Base-by-base conservation (phyloP, 2,329 filamentous ascomycete genomes). In the Beauveria sp. region DNA sequence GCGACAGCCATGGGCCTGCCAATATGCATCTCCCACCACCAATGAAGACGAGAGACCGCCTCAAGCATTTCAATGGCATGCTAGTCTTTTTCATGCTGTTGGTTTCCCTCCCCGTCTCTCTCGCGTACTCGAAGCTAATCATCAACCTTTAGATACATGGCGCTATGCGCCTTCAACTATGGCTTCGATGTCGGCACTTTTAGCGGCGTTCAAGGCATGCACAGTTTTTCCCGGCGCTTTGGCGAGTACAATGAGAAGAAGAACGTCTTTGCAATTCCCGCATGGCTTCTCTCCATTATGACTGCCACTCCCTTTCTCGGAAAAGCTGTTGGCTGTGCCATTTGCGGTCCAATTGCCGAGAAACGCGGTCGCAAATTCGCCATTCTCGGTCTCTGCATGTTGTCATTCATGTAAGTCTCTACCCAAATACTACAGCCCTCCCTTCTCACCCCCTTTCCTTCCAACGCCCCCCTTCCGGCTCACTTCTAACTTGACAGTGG, bases 151-250 rank as follows among this genome's bases (percentile, higher is more conserved):
- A 69, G 68, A 20, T 70, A 70, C 42, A 66, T 70, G 67, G 64
- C 64, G 9, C 54, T 65, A 18, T 69, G 67, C 20, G 66, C 67
- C 10, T 69, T 70, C 60, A 69, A 70, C 59, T 70, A 69, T 60
- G 68, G 68, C 7, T 70, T 66, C 34, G 68, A 70, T 48, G 68
- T 70, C 22, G 67, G 68, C 45, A 69, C 63, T 18, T 70, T 70
- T 60, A 64, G 66, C 3, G 68, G 67, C 7, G 67, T 70, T 6
- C 69, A 70, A 50, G 67, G 60, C 9, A 70, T 70, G 68, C 64
- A 66, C 26, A 65, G 65, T 60, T 70, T 70, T 28, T 57, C 62
- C 7, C 64, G 62, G n/a, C 62, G 64, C 46, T 70, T 70, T 53
- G 68, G 69, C 8, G 61, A 66, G 10, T 70, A 64, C 28, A 51